These are phyloP conservation scores for Penicillium italicum DNA, from an alignment of 2,329 filamentous ascomycete species.

Conservation along the genomic window DNA sequence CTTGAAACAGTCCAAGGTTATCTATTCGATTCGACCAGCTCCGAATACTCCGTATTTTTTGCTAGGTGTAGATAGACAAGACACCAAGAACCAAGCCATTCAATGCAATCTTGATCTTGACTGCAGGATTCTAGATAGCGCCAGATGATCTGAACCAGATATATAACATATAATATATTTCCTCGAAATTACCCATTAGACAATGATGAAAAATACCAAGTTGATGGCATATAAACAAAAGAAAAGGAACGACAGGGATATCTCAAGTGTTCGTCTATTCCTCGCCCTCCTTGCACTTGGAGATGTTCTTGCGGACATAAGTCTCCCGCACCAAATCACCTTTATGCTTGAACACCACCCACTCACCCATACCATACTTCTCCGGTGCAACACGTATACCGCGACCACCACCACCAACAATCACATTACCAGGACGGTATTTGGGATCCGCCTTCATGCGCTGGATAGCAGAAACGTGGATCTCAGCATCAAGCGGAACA, in stretches of 20 bases:
- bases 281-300: conserved; percentile 29
- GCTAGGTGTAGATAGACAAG: neutral
- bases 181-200: conserved; percentile 1
- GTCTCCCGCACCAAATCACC: conserved; percentile 68
- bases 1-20: too few relatives aligned
- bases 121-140: neutral
- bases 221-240: neutral
- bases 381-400: conserved; percentile 61
- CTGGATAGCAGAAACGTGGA: conserved; percentile 71
- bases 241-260: neutral
- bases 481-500: conserved; percentile 64
- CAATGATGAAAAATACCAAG: neutral
- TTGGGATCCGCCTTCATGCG: conserved; percentile 61
- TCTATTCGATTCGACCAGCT: neutral
- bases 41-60: neutral
- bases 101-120: neutral
- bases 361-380: conserved; percentile 66
- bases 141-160: neutral
- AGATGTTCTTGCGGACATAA: conserved; percentile 51
- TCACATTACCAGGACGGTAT: conserved; percentile 76
- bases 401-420: conserved; percentile 72
- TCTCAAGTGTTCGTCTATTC: conserved; percentile 3
- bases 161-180: neutral
- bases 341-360: conserved; percentile 62
- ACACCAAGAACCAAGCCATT: too few relatives aligned